Percentiles rank a stretch among this genome's conserved stretches.
Conservation (phyloP, 2,329 filamentous ascomycete genomes). For the Mycocentrospora acerina region DNA sequence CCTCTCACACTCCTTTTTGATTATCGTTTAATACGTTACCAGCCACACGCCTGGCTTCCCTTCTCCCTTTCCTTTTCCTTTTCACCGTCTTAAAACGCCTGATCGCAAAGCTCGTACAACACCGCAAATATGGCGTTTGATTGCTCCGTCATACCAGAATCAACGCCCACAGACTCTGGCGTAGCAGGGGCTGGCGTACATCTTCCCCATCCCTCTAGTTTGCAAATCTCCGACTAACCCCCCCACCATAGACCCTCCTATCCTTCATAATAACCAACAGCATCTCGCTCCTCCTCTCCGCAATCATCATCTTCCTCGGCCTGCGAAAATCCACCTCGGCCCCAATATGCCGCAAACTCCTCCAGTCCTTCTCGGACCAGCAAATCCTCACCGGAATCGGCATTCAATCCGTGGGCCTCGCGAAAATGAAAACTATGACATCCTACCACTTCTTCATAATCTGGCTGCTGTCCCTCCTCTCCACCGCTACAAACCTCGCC, state of each 20-base stretch:
- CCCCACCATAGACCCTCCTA: constrained; percentile 52
- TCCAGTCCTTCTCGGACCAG: constrained; percentile 67
- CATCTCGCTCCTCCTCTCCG: constrained; percentile 57
- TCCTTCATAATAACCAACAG: constrained; percentile 67
- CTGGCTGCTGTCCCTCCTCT: constrained; percentile 66
- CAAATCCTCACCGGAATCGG: constrained; percentile 69
- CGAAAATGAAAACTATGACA: constrained; percentile 59
- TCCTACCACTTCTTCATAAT: constrained; percentile 72
- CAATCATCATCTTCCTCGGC: constrained; percentile 60
- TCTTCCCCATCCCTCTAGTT: not conserved
- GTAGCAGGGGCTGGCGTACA: constrained; percentile 59
- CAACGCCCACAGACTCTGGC: constrained; percentile 55
- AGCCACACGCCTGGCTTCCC: not conserved
- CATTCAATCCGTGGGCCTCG: constrained; percentile 65
- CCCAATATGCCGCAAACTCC: constrained; percentile 62
- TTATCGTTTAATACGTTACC: not conserved
- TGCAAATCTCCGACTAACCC: not conserved
- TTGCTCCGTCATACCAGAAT: constrained; percentile 49
- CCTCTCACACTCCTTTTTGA: constrained; percentile 4
- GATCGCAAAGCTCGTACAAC: constrained; percentile 2
- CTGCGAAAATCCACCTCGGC: constrained; percentile 49
- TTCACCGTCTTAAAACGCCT: not conserved
- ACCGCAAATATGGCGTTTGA: constrained; percentile 30
- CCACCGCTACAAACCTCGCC: constrained; percentile 66
- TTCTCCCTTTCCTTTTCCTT: not conserved